Evolutionary conservation across 2,329 filamentous ascomycete genomes (phyloP).

Genomic region (Alternaria brassicicola): DNA sequence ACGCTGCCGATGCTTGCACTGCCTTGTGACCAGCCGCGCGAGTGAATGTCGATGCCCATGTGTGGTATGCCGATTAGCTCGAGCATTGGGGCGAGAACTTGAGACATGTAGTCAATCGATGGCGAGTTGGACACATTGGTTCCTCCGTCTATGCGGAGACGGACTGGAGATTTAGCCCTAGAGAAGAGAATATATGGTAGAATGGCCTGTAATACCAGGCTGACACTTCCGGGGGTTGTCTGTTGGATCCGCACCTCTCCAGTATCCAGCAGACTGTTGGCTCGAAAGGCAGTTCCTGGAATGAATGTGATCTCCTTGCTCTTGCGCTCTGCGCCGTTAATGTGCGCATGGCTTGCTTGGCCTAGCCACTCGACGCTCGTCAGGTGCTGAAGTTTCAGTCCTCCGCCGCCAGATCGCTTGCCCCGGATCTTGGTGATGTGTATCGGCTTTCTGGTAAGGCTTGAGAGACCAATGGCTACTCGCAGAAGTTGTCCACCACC

Average conservation of each 20-base stretch:
- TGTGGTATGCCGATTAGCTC: slow-evolving; percentile 57
- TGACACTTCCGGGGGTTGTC: slow-evolving; percentile 58
- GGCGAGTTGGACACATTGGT: slow-evolving; percentile 64
- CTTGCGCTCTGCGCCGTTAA: slow-evolving; percentile 51
- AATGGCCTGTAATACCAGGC: slow-evolving; percentile 64
- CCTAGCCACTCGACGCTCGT: slow-evolving; percentile 61
- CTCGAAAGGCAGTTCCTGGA: slow-evolving; percentile 1
- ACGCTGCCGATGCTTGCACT: slow-evolving; percentile 55
- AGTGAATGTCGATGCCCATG: slow-evolving; percentile 52
- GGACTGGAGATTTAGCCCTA: slow-evolving; percentile 22
- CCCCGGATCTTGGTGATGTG: slow-evolving; percentile 61
- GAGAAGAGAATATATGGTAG: slow-evolving; percentile 63
- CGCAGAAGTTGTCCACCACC: slow-evolving; percentile 67
- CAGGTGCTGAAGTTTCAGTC: slow-evolving; percentile 64
- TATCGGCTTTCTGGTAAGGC: slow-evolving; percentile 58
- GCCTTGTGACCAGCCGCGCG: slow-evolving; percentile 62
- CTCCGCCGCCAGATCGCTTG: slow-evolving; percentile 58
- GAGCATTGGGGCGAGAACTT: slow-evolving; percentile 63
- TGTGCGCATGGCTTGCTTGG: slow-evolving; percentile 54
- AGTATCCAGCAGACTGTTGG: neutral
- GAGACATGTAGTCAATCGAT: slow-evolving; percentile 61
- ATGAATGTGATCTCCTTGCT: slow-evolving; percentile 53
- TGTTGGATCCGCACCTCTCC: slow-evolving; percentile 46
- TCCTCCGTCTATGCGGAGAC: slow-evolving; percentile 60
- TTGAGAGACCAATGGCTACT: slow-evolving; percentile 61